Evolutionary conservation across 2,329 filamentous ascomycete species (phyloP).

Genomic region (Drechslerella coelobrocha): DNA sequence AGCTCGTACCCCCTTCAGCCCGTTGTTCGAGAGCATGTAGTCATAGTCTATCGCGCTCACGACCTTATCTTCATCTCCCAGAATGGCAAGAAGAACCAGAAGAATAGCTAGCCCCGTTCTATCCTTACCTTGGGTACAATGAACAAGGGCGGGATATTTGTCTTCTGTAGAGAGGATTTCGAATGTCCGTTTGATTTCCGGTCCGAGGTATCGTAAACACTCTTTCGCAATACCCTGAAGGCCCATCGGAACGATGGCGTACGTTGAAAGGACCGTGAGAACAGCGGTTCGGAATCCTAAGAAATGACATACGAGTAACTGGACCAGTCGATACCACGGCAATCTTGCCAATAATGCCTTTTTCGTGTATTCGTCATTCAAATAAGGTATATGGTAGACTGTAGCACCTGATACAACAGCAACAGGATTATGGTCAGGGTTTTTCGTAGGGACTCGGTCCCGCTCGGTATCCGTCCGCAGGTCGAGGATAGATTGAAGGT

Average conservation of each 20-base stretch:
- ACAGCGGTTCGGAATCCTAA: conserved; percentile 73
- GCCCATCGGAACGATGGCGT: conserved; percentile 76
- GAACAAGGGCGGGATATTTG: conserved; percentile 72
- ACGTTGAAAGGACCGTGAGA: conserved; percentile 71
- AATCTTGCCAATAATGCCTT: conserved; percentile 31
- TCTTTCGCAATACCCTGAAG: conserved; percentile 73
- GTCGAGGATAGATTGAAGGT: conserved; percentile 77
- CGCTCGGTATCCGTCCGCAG: conserved; percentile 66
- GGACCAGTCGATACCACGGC: conserved; percentile 58
- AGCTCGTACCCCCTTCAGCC: conserved; percentile 68
- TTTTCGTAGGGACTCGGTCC: conserved; percentile 62
- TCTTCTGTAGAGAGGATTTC: conserved; percentile 61
- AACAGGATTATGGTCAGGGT: conserved; percentile 63
- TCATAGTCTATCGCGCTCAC: conserved; percentile 70
- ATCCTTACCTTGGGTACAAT: conserved; percentile 91
- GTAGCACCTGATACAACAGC: conserved; percentile 60
- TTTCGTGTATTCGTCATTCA: conserved; percentile 17
- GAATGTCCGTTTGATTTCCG: conserved; percentile 66
- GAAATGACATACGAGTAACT: conserved; percentile 69
- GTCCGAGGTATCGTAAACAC: conserved; percentile 71
- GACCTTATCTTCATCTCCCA: conserved; percentile 54
- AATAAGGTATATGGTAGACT: conserved; percentile 26
- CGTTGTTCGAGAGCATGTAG: conserved; percentile 71
- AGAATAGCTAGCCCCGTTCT: conserved; percentile 76
- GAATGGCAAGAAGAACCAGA: conserved; percentile 71